Base-by-base conservation (phyloP, 176 grass and related monocot genomes). In the Paspalum notatum region DNA sequence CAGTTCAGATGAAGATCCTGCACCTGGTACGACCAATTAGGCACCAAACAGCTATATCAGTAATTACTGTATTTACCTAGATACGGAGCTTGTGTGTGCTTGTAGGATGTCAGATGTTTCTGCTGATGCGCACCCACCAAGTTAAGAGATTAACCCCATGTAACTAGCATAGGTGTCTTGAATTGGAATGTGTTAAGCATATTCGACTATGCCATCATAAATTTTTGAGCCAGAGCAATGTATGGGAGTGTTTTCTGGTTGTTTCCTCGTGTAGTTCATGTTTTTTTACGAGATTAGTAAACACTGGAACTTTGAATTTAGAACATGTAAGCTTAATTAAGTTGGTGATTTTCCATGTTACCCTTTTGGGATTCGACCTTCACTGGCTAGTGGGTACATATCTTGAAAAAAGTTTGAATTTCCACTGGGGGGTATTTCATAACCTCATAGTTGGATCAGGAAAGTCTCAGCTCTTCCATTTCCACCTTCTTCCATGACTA, bases 21-120 rank as follows among this genome's bases (percentile, higher is more conserved):
- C 32, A 20, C 14, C 63, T 38, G 82, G 71, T 76, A 88, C 45
- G 22, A 24, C 72, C 41, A n/a, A 8, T 71, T 85, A 85, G 87
- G 73, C 65, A 56, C 18, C 20, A n/a, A 15, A 38, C 20, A 50
- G 24, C n/a, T 66, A 20, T 56, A 21, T 21, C 41, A 45, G n/a
- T 32, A 3, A 32, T 32, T 32, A 3, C 32, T 3, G 3, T 84
- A 59, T 10, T 73, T 84, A n/a, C 12, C 42, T 79, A 67, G 60
- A 52, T 83, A 52, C 42, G n/a, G n/a, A n/a, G n/a, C n/a, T n/a
- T 44, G 60, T 38, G 32, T 32, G 38, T 73, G 73, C 57, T 55
- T 78, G 57, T 78, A 73, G 48, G 75, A 79, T 74, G 74, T 58
- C 16, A 49, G 16, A 26, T n/a, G 47, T 47, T 47, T 52, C 20